Conservation (phyloP, 2,329 filamentous ascomycete species). For the Claviceps monticola region DNA sequence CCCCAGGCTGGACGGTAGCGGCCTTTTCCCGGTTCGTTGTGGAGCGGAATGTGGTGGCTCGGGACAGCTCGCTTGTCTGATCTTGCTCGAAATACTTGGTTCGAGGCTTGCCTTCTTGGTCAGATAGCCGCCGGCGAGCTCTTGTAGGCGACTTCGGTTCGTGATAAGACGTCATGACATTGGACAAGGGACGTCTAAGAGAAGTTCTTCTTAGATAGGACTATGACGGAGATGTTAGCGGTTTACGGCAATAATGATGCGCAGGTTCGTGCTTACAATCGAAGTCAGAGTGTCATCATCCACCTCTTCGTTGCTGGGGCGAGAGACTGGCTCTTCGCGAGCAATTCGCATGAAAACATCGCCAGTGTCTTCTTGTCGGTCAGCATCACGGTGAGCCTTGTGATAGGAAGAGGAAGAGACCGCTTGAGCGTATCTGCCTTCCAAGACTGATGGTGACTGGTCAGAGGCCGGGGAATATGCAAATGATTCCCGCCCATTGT, state of each 20-base stretch:
- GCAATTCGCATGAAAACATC: conserved; percentile 48
- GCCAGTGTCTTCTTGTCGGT: conserved; percentile 33
- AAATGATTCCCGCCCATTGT: conserved; percentile 29
- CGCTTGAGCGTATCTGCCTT: conserved; percentile 21
- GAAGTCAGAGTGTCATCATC: conserved; percentile 24
- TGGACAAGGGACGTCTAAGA: conserved; percentile 40
- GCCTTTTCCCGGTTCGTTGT: conserved; percentile 28
- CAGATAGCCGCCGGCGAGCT: conserved; percentile 39
- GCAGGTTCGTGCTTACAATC: conserved; percentile 28
- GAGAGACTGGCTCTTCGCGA: conserved; percentile 33
- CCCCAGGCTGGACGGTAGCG: conserved; percentile 23
- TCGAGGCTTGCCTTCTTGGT: conserved; percentile 35
- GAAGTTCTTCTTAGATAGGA: conserved; percentile 32
- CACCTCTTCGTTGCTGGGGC: conserved; percentile 20
- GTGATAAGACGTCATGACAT: conserved; percentile 30
- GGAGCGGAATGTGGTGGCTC: conserved; percentile 31
- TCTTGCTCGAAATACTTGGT: conserved; percentile 30
- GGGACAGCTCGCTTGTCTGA: conserved; percentile 24
- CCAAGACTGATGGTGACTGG: conserved; percentile 35
- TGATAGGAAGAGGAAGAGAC: background rate
- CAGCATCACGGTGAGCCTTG: background rate
- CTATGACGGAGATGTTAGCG: conserved; percentile 17
- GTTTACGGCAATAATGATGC: background rate
- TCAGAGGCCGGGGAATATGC: conserved; percentile 31
- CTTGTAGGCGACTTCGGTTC: conserved; percentile 37